Percentiles rank a stretch among this genome's conserved stretches.
Conservation (phyloP, 441 rosid genomes). For the Arabidopsis hybrid region DNA sequence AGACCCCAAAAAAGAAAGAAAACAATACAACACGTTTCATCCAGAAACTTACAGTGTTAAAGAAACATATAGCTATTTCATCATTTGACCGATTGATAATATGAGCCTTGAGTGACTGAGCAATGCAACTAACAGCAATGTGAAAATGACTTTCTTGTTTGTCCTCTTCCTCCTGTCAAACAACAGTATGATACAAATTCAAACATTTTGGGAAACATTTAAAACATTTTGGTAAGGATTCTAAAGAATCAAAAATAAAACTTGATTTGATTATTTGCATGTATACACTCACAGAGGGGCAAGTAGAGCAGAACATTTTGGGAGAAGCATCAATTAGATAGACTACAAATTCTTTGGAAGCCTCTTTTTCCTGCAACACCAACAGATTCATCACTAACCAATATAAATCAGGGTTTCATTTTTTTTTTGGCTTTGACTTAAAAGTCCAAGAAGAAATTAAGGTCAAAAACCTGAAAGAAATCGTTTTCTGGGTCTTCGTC, state of each 20-base stretch:
- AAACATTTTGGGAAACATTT: background rate
- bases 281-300: conserved; percentile 56
- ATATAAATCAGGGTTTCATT: conserved; percentile 20
- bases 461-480: conserved; percentile 54
- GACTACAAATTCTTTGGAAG: conserved; percentile 76
- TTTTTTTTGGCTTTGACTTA: background rate
- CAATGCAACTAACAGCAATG: conserved; percentile 72
- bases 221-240: background rate
- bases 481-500: conserved; percentile 82
- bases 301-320: conserved; percentile 72
- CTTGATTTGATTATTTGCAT: background rate
- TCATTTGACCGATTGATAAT: conserved; percentile 81
- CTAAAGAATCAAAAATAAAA: conserved; percentile 6
- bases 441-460: background rate
- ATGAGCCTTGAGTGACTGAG: conserved; percentile 77
- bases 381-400: background rate
- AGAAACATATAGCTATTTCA: conserved; percentile 92
- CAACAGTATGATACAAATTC: conserved; percentile 1
- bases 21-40: conserved; percentile 12
- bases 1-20: background rate
- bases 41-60: conserved; percentile 78
- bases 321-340: conserved; percentile 91
- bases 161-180: conserved; percentile 67
- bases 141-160: conserved; percentile 80
- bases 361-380: conserved; percentile 58